A percentile compares a stretch with the other conserved stretches of the same genome.
Evolutionary conservation across 2,329 filamentous ascomycete species (phyloP).

Genomic region (Talaromyces sp.): DNA sequence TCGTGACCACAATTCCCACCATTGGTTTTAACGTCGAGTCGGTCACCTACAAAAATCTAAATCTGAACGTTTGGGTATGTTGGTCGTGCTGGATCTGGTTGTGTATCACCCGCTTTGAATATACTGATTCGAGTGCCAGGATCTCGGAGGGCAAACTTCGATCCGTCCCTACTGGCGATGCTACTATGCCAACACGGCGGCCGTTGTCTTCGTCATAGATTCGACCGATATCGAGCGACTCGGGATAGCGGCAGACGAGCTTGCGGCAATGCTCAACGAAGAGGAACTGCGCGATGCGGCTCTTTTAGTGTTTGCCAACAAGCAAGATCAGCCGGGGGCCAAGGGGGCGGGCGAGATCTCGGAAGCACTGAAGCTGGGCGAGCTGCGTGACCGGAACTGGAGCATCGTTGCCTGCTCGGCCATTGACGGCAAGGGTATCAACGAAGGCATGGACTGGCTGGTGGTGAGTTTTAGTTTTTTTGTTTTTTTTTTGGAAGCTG

Average conservation of each 20-base stretch:
- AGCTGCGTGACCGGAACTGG: conserved; percentile 95
- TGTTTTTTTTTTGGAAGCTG: too few relatives aligned
- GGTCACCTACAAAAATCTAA: conserved; percentile 95
- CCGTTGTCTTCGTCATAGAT: conserved; percentile 97
- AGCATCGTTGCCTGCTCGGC: conserved; percentile 97
- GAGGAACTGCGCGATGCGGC: conserved; percentile 92
- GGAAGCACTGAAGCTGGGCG: conserved; percentile 81
- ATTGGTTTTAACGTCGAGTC: conserved; percentile 99
- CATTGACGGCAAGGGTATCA: conserved; percentile 89
- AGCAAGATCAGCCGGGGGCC: conserved; percentile 95
- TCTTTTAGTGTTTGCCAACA: conserved; percentile 94
- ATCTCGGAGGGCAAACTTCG: conserved; percentile 95
- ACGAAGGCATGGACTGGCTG: conserved; percentile 98
- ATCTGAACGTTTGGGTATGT: conserved; percentile 96
- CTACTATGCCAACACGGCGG: conserved; percentile 98
- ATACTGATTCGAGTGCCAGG: conserved; percentile 42
- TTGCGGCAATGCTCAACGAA: conserved; percentile 93
- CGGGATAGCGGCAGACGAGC: conserved; percentile 85
- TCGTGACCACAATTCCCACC: conserved; percentile 97
- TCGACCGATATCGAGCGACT: conserved; percentile 95
- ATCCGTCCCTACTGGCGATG: conserved; percentile 99
- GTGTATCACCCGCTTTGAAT: neutral
- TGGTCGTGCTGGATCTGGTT: neutral
- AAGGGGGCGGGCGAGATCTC: conserved; percentile 96
- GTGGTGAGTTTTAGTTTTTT: conserved; percentile 71